phyloP scores from a whole-genome alignment of 441 rosid species.

The Pelargonium australe region DNA sequence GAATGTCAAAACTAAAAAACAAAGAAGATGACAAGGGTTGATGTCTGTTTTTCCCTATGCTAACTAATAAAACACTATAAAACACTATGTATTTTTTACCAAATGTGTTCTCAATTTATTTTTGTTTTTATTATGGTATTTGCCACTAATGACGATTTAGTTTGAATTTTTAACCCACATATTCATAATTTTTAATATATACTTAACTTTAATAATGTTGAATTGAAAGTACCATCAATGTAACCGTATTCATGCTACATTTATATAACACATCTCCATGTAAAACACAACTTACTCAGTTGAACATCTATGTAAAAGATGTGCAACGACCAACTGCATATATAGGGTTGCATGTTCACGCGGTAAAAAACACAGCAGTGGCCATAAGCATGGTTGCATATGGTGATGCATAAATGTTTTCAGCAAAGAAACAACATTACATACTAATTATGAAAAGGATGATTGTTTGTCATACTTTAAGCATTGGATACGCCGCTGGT shows the following conservation, averaged over 20 bases:
- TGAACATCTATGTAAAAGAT: background rate
- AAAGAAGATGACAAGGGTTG: no score
- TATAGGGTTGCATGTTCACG: background rate
- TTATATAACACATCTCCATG: background rate
- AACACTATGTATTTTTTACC: no score
- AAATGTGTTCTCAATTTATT: no score
- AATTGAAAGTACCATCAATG: no score
- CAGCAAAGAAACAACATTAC: background rate
- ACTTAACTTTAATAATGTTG: no score
- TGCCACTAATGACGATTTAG: no score
- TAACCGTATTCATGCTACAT: no score
- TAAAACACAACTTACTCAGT: background rate
- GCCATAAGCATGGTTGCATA: background rate
- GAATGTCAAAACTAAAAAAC: background rate
- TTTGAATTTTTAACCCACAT: no score
- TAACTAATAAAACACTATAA: background rate
- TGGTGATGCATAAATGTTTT: background rate
- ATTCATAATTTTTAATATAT: no score
- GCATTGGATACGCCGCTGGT: slow-evolving; percentile 95
- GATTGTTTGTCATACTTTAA: slow-evolving; percentile 53
- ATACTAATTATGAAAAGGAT: slow-evolving; percentile 7
- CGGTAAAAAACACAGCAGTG: background rate
- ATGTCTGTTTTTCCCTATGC: background rate
- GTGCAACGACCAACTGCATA: background rate
- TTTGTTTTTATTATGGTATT: no score